Evolutionary conservation across 768 basidiomycete species (phyloP).

Genomic region (Termitomyces sp.): DNA sequence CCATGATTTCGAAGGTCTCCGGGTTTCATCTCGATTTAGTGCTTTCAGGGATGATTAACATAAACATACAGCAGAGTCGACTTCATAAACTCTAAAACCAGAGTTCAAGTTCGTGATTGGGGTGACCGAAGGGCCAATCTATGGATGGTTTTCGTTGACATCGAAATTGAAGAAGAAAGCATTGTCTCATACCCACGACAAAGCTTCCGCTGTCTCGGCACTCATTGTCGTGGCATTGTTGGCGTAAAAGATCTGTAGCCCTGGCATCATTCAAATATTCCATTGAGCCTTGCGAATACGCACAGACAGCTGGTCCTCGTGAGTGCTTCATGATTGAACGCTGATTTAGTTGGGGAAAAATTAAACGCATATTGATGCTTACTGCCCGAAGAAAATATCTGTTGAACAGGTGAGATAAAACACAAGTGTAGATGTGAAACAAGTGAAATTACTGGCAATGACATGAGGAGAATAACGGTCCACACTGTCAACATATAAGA

Average conservation of each 20-base stretch:
- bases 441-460: conserved; percentile 53
- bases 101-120: conserved; percentile 68
- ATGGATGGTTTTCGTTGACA: conserved; percentile 3
- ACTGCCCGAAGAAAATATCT: conserved; percentile 78
- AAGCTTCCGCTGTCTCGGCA: conserved; percentile 47
- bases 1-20: conserved; percentile 73
- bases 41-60: neutral
- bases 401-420: conserved; percentile 3
- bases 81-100: conserved; percentile 70
- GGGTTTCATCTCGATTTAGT: neutral
- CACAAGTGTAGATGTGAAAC: neutral
- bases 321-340: conserved; percentile 31
- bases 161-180: neutral
- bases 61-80: conserved; percentile 59
- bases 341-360: neutral
- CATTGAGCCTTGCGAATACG: conserved; percentile 6
- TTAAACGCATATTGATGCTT: conserved; percentile 2
- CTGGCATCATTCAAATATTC: neutral
- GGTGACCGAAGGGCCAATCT: conserved; percentile 69
- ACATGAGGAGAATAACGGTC: conserved; percentile 78
- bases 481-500: conserved; percentile 34
- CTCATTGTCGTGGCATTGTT: conserved; percentile 63
- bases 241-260: conserved; percentile 58
- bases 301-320: conserved; percentile 68
- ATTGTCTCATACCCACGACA: conserved; percentile 30